These are phyloP conservation scores for Thraustochytrium striatum DNA, from an alignment of 352 stramenopile genomes.

Conservation along the genomic window DNA sequence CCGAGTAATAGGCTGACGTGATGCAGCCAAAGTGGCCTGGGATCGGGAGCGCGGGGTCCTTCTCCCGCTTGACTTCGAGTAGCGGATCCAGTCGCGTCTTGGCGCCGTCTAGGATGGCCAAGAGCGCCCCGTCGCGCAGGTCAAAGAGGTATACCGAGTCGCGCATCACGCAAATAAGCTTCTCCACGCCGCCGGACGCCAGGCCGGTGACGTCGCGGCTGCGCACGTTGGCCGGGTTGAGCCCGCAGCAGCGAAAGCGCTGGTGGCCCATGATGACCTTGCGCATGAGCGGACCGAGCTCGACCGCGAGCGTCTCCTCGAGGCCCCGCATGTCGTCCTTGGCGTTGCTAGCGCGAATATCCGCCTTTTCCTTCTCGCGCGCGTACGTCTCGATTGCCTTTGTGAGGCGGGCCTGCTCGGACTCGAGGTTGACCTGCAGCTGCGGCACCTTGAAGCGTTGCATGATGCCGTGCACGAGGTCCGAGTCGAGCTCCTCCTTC, in stretches of 20 bases:
- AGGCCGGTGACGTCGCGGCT: conserved; percentile 19
- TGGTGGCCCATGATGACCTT: not conserved
- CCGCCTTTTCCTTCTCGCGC: not conserved
- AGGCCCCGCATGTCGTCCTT: conserved; percentile 38
- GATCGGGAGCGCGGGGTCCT: not conserved
- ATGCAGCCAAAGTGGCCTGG: conserved; percentile 31
- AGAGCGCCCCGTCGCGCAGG: conserved; percentile 27
- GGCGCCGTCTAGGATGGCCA: not conserved
- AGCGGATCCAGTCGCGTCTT: not conserved
- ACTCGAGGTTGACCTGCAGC: conserved; percentile 12
- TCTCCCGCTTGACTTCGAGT: not conserved
- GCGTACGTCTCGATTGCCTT: not conserved
- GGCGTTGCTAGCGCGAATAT: conserved; percentile 30
- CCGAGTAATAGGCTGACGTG: not conserved
- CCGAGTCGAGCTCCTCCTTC: conserved; percentile 29
- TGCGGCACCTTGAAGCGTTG: conserved; percentile 42
- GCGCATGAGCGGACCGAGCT: conserved; percentile 22
- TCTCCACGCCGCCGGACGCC: conserved; percentile 33
- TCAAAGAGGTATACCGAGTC: conserved; percentile 31
- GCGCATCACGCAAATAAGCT: not conserved
- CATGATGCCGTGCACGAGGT: conserved; percentile 37
- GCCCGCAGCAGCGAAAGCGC: conserved; percentile 3
- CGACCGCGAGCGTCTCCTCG: not conserved
- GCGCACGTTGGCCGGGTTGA: conserved; percentile 27
- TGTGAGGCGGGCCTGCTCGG: not conserved